Base-by-base conservation (phyloP, 495 filamentous ascomycete genomes). In the Ascobolus immersus region DNA sequence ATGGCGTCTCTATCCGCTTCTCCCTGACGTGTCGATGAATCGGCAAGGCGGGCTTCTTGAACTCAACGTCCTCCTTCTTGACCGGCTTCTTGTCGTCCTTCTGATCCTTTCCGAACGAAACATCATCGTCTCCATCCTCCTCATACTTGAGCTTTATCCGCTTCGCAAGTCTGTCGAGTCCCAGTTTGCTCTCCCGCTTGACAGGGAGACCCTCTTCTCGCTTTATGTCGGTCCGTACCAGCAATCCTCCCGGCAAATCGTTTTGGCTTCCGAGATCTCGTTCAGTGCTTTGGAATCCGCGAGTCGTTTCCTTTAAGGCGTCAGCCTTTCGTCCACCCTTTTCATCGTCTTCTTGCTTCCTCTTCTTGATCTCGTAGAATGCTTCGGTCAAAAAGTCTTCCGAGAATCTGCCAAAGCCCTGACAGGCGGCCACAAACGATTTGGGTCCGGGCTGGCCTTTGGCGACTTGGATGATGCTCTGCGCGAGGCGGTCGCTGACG, bases 81-180 rank as follows among this genome's bases (percentile, higher is more conserved):
- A n/a, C n/a, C n/a, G n/a, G n/a, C n/a, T n/a, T n/a, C n/a, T n/a
- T n/a, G n/a, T n/a, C n/a, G n/a, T n/a, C n/a, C n/a, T n/a, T n/a
- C n/a, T n/a, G n/a, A 26, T 38, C 34, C 28, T 13, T 2, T 6
- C n/a, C 17, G 17, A 6, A 18, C 9, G 33, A 1, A 15, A n/a
- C 26, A n/a, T 12, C 19, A 5, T 34, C 43, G 3, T 45, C 46
- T 5, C 29, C 46, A 17, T 37, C 46, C 2, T 33, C 41, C 2
- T 39, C 47, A 12, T 49, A 29, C 29, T 50, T 46, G 17, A 50
- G 43, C 37, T 49, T 50, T 21, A 50, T 50, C 36, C 47, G 23
- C 21, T 50, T 50, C n/a, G 47, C 47, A 14, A 50, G 35, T 14
- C 47, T 30, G 17, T 50, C 47, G 27, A 50, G 30, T 1, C 47